Evolutionary conservation across 345 rosid species (phyloP).

Genomic region (Lepidium didymum): DNA sequence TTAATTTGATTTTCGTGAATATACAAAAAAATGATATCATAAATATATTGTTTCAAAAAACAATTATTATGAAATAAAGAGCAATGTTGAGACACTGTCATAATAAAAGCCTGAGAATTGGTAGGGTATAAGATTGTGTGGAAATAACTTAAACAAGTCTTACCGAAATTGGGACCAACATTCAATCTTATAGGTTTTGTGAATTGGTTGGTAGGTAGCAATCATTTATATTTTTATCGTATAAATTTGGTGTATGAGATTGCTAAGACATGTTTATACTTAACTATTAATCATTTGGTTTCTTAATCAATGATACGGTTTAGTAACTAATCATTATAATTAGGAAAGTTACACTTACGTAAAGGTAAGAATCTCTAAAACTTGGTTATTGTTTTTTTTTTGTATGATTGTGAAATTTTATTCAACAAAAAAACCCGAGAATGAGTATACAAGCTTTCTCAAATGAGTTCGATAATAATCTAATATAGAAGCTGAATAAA

Average conservation of each 20-base stretch:
- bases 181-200: not conserved
- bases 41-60: not conserved
- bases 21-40: not conserved
- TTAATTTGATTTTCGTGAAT: not conserved
- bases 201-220: not conserved
- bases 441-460: no score
- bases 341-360: no score
- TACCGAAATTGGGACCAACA: slow-evolving; percentile 7
- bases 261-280: not conserved
- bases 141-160: slow-evolving; percentile 15
- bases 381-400: no score
- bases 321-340: no score
- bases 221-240: not conserved
- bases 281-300: no score
- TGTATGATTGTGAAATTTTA: no score
- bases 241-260: not conserved
- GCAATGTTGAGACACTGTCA: slow-evolving; percentile 14
- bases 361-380: no score
- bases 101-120: slow-evolving; percentile 4
- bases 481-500: no score
- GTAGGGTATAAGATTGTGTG: slow-evolving; percentile 25
- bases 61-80: not conserved
- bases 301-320: no score
- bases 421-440: no score
- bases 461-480: no score